A percentile compares a stretch with the other conserved stretches of the same genome.
phyloP scores from a whole-genome alignment of 805 yeast species.

The Candida nanaspora region DNA sequence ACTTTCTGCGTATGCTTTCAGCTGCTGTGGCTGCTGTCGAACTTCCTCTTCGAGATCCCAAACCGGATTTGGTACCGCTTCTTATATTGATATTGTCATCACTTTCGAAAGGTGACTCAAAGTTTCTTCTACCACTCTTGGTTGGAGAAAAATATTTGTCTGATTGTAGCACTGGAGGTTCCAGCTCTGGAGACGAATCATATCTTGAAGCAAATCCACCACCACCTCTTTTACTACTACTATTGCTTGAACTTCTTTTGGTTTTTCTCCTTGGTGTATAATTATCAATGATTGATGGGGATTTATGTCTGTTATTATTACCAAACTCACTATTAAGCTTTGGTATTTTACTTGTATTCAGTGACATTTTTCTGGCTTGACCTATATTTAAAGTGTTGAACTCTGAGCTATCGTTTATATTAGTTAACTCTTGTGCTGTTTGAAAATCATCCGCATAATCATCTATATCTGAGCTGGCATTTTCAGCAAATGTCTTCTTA shows the following conservation, averaged over 20 bases:
- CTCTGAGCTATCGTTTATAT: background rate
- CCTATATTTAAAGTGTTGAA: background rate
- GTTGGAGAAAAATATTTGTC: slow-evolving; percentile 13
- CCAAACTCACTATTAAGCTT: background rate
- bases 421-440: background rate
- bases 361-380: background rate
- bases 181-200: slow-evolving; percentile 28
- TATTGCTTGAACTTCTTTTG: background rate
- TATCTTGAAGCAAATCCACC: slow-evolving; percentile 6
- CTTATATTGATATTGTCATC: background rate
- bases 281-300: background rate
- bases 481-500: background rate
- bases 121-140: slow-evolving; percentile 1
- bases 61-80: background rate
- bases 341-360: background rate
- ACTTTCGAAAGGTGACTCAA: background rate
- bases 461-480: background rate
- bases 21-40: background rate
- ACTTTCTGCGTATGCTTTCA: background rate
- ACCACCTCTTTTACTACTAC: slow-evolving; percentile 5
- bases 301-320: background rate
- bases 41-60: no score
- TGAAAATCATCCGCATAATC: background rate
- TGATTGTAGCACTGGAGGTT: slow-evolving; percentile 22
- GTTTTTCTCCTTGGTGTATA: background rate